These are phyloP conservation scores for Pseudocercospora fijiensis DNA, from an alignment of 2,329 filamentous ascomycete species.

Conservation along the genomic window DNA sequence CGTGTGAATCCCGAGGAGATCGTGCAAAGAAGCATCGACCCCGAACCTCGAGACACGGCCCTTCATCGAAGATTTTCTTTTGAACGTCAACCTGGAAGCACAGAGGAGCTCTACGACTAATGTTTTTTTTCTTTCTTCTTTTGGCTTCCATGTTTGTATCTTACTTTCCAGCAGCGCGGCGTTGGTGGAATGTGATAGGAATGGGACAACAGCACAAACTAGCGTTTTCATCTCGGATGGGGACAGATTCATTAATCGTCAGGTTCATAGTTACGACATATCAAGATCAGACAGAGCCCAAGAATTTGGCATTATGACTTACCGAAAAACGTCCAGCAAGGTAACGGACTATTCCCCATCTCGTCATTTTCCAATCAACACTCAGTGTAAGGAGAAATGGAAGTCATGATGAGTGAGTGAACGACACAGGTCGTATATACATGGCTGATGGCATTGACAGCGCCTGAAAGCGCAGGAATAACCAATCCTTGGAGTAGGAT, in stretches of 20 bases:
- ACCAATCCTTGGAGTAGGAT: background rate
- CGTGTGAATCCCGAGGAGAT: constrained; percentile 31
- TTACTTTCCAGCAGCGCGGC: background rate
- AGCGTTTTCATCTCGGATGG: background rate
- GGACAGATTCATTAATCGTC: background rate
- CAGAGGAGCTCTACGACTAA: constrained; percentile 18
- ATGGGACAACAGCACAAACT: background rate
- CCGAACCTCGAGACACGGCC: constrained; percentile 17
- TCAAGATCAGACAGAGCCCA: background rate
- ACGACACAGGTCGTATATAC: background rate
- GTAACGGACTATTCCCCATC: background rate
- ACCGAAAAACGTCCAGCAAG: background rate
- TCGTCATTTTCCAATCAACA: background rate
- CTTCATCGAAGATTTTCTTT: constrained; percentile 30
- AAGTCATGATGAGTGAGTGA: background rate
- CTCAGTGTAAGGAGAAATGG: too few species aligned
- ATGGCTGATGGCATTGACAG: too few species aligned
- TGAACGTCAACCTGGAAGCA: constrained; percentile 17
- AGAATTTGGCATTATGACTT: background rate
- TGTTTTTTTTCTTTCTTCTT: background rate
- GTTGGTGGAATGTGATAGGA: background rate
- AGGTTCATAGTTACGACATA: background rate
- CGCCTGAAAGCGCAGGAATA: background rate
- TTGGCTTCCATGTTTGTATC: background rate
- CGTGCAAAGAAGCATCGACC: constrained; percentile 16